Percentiles rank a stretch among this genome's conserved stretches.
phyloP scores from a whole-genome alignment of 2,329 filamentous ascomycete genomes.

The Hawksworthiomyces lignivorus region DNA sequence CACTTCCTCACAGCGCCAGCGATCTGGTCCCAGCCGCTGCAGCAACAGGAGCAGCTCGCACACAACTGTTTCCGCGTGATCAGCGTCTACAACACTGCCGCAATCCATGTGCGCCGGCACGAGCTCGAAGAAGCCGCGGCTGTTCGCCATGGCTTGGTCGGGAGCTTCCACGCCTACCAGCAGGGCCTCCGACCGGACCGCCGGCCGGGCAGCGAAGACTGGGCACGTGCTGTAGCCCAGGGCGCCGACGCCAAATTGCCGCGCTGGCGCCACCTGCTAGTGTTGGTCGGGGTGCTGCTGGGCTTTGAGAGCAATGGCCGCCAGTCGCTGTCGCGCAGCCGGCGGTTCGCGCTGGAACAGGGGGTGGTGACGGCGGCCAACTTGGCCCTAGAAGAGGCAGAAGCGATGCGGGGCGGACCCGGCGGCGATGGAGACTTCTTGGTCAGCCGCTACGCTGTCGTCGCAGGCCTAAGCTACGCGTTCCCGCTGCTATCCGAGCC shows the following conservation, averaged over 20 bases:
- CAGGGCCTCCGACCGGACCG: constrained; percentile 11
- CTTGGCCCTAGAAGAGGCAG: constrained; percentile 52
- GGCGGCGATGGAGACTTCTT: constrained; percentile 30
- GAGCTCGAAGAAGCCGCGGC: constrained; percentile 34
- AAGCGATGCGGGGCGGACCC: too few relatives aligned
- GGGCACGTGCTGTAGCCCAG: constrained; percentile 49
- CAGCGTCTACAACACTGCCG: constrained; percentile 64
- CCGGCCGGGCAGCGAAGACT: constrained; percentile 40
- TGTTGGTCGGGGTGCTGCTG: constrained; percentile 70
- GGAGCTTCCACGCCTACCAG: constrained; percentile 4
- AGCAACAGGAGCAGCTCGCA: constrained; percentile 28
- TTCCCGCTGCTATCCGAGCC: constrained; percentile 62
- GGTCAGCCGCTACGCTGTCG: constrained; percentile 44
- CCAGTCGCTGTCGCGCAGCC: constrained; percentile 52
- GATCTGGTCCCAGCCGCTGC: constrained; percentile 43
- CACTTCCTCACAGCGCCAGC: constrained; percentile 65
- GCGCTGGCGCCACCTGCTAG: constrained; percentile 77
- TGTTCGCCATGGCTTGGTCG: constrained; percentile 14
- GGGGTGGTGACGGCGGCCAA: constrained; percentile 70
- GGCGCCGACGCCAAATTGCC: constrained; percentile 52
- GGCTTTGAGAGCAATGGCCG: constrained; percentile 62
- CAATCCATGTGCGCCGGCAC: constrained; percentile 43
- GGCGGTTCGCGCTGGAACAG: constrained; percentile 61
- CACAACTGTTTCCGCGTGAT: constrained; percentile 57
- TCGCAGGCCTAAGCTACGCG: constrained; percentile 67